Base-by-base conservation (phyloP, 352 stramenopile species). In the Pythium phragmiticola region DNA sequence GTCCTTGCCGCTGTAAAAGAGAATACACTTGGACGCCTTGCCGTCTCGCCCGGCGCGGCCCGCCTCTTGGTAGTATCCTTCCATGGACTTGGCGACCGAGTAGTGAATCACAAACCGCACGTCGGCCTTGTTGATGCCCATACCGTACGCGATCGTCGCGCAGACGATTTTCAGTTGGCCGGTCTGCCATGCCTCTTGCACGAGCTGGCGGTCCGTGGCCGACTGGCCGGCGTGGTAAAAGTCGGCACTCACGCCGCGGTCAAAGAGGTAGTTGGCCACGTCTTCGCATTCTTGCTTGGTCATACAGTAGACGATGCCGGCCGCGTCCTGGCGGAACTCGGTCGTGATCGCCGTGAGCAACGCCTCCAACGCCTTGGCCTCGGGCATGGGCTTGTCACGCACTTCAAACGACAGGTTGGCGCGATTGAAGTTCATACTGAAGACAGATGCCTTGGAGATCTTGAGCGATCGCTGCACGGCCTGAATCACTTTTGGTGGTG, bases 61-160 rank as follows among this genome's bases (percentile, higher is more conserved):
- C 5, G 89, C 93, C 75, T 99, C 96, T 74, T 99, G 97, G 77
- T 98, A 99, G 76, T 99, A 99, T 7, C 90, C 96, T 76, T 99
- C 98, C 43, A 99, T 84, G 51, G 88, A 98, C 74, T 94, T 94
- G 66, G 87, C 84, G 52, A 96, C 73, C 33, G 84, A 92, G 63
- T 96, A 97, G 77, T 98, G 92, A 60, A 98, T 83, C 21, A 98
- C 92, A 57, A 93, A 98, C 17, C 90, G 89, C 60, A 98, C 91
- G 66, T 98, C 86, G 28, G 91, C 82, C 68, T 98, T 98, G 77
- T 98, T 96, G 70, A 98, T 98, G 36, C 95, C 95, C 74, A 98
- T 90, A 36, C 95, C 95, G 70, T 98, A 99, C 13, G 94, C 94
- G 70, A 99, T 98, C 7, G 94, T 98, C 7, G 94, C 94, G 28